Conservation (phyloP, 805 yeast genomes). For the Candida succiphila region DNA sequence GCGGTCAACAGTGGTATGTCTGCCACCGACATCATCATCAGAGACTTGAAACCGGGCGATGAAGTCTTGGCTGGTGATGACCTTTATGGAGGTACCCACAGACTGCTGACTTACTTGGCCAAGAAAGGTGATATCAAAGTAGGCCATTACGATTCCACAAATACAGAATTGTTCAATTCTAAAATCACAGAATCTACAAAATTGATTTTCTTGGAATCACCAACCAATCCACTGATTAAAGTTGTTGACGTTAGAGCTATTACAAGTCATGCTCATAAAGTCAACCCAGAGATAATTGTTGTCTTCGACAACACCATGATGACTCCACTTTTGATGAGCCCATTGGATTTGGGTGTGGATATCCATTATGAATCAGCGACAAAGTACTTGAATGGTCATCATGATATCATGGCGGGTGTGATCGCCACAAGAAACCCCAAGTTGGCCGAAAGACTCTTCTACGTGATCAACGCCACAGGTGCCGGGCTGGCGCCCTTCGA, state of each 20-base stretch:
- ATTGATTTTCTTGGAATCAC: constrained; percentile 80
- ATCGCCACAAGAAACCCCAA: constrained; percentile 58
- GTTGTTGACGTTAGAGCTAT: constrained; percentile 72
- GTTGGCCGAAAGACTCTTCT: constrained; percentile 61
- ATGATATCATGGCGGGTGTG: constrained; percentile 94
- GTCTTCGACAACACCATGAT: constrained; percentile 96
- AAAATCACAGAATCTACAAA: constrained; percentile 50
- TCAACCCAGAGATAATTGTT: constrained; percentile 57
- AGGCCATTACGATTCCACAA: constrained; percentile 74
- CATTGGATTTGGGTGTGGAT: constrained; percentile 80
- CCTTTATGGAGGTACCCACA: constrained; percentile 87
- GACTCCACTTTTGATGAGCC: constrained; percentile 82
- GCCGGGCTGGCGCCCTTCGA: constrained; percentile 90
- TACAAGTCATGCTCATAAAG: constrained; percentile 52
- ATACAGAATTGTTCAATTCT: constrained; percentile 47
- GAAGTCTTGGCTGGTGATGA: constrained; percentile 93
- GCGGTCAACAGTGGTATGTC: constrained; percentile 94
- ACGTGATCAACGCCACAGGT: constrained; percentile 82
- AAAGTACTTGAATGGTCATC: constrained; percentile 88
- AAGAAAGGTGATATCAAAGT: constrained; percentile 56
- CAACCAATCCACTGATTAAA: constrained; percentile 89
- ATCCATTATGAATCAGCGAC: constrained; percentile 93
- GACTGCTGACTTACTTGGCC: constrained; percentile 66
- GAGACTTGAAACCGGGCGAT: constrained; percentile 72
- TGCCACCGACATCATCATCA: constrained; percentile 75